Percentiles rank a stretch among this genome's conserved stretches.
These are phyloP conservation scores for Lipomyces starkeyi DNA, from an alignment of 805 yeast species.

Conservation along the genomic window DNA sequence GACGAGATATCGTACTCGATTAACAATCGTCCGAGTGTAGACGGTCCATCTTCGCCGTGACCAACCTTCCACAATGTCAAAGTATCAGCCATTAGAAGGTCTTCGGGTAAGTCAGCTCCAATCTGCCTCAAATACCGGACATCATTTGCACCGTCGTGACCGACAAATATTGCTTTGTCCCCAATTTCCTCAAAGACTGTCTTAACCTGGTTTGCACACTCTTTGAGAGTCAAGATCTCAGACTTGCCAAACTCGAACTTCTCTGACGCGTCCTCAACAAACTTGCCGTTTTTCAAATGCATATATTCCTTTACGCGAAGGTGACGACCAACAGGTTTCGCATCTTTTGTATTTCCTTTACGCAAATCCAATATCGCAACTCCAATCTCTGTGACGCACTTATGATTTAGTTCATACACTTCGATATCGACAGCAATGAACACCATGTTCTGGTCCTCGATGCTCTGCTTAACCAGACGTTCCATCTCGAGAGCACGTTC, in stretches of 20 bases:
- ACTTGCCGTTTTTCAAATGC: conserved; percentile 24
- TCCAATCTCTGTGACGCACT: conserved; percentile 24
- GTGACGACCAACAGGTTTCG: conserved; percentile 13
- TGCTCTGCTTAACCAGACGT: background rate
- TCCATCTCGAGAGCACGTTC: conserved; percentile 9
- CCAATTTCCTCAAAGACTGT: conserved; percentile 9
- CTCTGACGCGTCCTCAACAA: conserved; percentile 23
- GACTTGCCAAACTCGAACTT: conserved; percentile 27
- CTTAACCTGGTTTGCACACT: conserved; percentile 6
- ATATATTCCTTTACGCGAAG: conserved; percentile 16
- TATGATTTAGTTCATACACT: conserved; percentile 17
- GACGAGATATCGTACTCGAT: conserved; percentile 7
- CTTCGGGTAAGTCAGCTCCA: conserved; percentile 13
- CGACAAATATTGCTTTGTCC: conserved; percentile 21
- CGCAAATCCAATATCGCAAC: conserved; percentile 16
- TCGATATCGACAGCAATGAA: conserved; percentile 30
- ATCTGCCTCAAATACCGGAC: conserved; percentile 13
- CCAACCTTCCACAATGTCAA: conserved; percentile 16
- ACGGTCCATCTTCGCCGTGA: conserved; percentile 14
- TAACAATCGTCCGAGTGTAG: conserved; percentile 4
- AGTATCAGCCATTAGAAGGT: conserved; percentile 10
- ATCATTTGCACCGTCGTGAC: conserved; percentile 27
- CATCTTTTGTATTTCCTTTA: background rate
- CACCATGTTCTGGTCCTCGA: conserved; percentile 10
- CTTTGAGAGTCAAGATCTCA: conserved; percentile 8